Evolutionary conservation across 176 grass and related monocot species (phyloP).

Genomic region (Oryza coarctata): DNA sequence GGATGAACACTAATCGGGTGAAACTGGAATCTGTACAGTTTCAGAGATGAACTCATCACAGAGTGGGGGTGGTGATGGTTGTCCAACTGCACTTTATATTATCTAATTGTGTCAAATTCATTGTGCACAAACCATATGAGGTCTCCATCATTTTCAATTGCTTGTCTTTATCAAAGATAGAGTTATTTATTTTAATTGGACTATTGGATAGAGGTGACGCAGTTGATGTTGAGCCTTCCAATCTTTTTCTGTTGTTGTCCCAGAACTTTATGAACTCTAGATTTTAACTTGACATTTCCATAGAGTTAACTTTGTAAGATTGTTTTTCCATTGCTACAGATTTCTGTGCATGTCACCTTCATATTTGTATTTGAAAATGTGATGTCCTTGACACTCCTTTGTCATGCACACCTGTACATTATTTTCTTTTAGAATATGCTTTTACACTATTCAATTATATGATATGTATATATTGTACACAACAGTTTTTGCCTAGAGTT

Average conservation of each 20-base stretch:
- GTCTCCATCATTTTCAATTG: background rate
- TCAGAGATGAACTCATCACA: background rate
- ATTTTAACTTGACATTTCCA: background rate
- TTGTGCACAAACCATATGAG: background rate
- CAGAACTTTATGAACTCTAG: background rate
- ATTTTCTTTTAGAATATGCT: background rate
- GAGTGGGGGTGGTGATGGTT: background rate
- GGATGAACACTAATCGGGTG: background rate
- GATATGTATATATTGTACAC: background rate
- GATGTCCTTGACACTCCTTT: background rate
- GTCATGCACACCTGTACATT: background rate
- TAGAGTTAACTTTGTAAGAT: background rate
- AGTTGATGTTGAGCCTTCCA: background rate
- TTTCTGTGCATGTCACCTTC: background rate
- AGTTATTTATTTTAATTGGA: background rate
- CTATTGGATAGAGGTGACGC: background rate
- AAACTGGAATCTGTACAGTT: background rate
- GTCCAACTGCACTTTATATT: background rate
- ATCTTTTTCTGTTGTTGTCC: slow-evolving; percentile 1
- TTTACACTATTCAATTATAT: background rate
- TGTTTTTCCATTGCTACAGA: background rate
- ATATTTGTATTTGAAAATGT: background rate
- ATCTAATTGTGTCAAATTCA: background rate
- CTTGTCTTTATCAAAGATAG: background rate
- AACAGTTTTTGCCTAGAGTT: background rate